A percentile compares a stretch with the other conserved stretches of the same genome.
Conservation (phyloP, 495 filamentous ascomycete genomes). For the Lasiosphaeria ovina region DNA sequence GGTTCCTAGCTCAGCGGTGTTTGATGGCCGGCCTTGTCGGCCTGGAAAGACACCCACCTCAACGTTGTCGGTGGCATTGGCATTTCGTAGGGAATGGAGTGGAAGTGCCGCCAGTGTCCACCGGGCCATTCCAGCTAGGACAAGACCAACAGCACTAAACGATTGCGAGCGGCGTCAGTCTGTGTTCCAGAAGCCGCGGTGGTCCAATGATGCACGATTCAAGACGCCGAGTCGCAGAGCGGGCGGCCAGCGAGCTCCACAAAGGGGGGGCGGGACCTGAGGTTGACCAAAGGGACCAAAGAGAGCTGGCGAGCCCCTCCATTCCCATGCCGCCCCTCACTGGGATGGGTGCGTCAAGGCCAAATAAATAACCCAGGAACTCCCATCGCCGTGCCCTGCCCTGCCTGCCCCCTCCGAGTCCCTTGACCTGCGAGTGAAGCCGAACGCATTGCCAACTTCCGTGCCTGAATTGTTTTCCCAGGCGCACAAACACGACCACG, state of each 20-base stretch:
- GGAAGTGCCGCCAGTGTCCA: neutral
- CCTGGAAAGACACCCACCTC: neutral
- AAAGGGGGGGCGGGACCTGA: neutral
- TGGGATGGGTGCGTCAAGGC: neutral
- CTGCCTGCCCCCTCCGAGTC: neutral
- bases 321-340: neutral
- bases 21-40: neutral
- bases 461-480: no score
- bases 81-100: neutral
- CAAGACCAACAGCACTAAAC: neutral
- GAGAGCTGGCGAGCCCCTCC: neutral
- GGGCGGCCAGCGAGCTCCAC: neutral
- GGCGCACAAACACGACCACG: neutral
- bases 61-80: neutral
- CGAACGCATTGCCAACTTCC: no score
- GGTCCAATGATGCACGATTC: conserved; percentile 20
- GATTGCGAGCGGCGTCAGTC: conserved; percentile 3
- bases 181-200: conserved; percentile 15
- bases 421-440: neutral
- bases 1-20: neutral
- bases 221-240: neutral
- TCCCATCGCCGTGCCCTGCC: neutral
- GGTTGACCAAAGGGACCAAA: neutral
- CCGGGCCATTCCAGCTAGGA: no score
- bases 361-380: neutral